These are phyloP conservation scores for Prunus dulcis DNA, from an alignment of 306 rosid species.

Conservation along the genomic window DNA sequence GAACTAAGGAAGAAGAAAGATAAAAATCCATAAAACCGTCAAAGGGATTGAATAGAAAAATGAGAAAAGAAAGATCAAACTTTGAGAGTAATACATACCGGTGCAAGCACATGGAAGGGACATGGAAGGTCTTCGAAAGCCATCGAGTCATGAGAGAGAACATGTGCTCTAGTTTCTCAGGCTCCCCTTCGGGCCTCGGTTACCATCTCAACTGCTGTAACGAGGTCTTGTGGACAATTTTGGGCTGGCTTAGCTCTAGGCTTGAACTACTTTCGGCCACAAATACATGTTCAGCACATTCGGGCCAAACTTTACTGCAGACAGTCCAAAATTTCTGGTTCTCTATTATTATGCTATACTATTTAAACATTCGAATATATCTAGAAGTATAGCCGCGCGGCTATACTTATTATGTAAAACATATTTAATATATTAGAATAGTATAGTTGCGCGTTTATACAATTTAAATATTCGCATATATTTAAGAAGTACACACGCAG, in stretches of 20 bases:
- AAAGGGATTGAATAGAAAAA: background rate
- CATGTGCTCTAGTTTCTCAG: background rate
- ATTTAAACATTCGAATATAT: no score
- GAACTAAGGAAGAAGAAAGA: background rate
- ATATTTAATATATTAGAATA: no score
- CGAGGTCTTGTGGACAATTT: background rate
- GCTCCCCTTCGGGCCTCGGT: background rate
- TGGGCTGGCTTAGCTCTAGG: background rate
- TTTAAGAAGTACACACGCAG: no score
- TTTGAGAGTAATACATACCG: background rate
- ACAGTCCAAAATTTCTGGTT: background rate
- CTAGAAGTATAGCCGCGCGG: no score
- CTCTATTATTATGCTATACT: no score
- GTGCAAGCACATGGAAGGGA: background rate
- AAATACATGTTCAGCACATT: background rate
- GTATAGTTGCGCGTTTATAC: fast-evolving
- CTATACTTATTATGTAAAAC: no score
- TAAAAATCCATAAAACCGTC: background rate
- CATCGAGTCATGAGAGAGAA: background rate
- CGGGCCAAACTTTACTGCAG: background rate
- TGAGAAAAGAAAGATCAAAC: background rate
- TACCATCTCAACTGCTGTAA: background rate
- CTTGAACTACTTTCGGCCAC: background rate
- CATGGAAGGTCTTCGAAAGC: background rate
- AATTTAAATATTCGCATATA: no score